phyloP scores from a whole-genome alignment of 2,329 filamentous ascomycete species.

The Fusarium chuoi region DNA sequence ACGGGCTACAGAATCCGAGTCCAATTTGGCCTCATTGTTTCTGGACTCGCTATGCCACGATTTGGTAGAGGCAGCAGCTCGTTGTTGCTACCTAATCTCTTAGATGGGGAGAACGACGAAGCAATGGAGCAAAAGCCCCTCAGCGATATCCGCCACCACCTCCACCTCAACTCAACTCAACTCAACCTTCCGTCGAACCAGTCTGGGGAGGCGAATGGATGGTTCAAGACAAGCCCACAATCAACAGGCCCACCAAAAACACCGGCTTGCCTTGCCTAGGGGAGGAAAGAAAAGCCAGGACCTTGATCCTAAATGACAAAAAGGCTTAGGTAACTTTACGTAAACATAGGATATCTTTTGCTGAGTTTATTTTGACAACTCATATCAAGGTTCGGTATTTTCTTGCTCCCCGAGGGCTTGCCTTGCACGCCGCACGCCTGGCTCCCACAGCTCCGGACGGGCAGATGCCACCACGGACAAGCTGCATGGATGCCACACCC shows the following conservation, averaged over 20 bases:
- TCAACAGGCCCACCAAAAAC: conserved; percentile 40
- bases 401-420: not conserved
- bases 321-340: too few species aligned
- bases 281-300: too few species aligned
- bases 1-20: conserved; percentile 26
- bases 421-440: conserved; percentile 25
- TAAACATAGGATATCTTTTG: too few species aligned
- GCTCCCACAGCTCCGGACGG: conserved; percentile 39
- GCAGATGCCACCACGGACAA: conserved; percentile 39
- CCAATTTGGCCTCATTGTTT: conserved; percentile 12
- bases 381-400: too few species aligned
- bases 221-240: conserved; percentile 34
- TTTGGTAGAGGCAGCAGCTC: not conserved
- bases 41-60: not conserved
- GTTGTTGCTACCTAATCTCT: not conserved
- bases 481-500: conserved; percentile 29
- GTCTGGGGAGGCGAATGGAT: conserved; percentile 30
- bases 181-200: not conserved
- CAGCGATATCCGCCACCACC: not conserved
- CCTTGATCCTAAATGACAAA: too few species aligned
- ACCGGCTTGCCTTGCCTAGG: conserved; percentile 22
- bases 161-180: conserved; percentile 3
- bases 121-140: not conserved
- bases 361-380: too few species aligned
- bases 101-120: not conserved